A percentile compares a stretch with the other conserved stretches of the same genome.
Evolutionary conservation across 192 early-diverging fungal genomes (phyloP).

Genomic region (Entophlyctis luteolus): DNA sequence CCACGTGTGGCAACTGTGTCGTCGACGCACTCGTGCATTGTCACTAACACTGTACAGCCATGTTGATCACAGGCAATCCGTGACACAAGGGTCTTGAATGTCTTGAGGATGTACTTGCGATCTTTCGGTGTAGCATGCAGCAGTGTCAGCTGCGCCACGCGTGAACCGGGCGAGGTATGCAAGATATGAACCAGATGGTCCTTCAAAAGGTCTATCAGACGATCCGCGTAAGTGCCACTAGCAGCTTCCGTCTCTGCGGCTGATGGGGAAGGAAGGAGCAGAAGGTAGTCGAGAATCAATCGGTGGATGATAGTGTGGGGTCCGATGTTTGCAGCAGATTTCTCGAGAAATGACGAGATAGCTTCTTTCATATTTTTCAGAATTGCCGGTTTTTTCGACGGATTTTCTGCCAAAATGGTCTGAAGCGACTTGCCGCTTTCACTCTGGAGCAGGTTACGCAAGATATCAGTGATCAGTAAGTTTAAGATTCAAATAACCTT

Average conservation of each 20-base stretch:
- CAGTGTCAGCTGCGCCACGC: slow-evolving; percentile 77
- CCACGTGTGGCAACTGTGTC: slow-evolving; percentile 69
- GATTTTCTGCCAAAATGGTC: slow-evolving; percentile 58
- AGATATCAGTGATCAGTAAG: too few relatives aligned
- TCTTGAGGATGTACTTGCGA: slow-evolving; percentile 83
- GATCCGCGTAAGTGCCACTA: not conserved
- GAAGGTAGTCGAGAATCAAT: slow-evolving; percentile 79
- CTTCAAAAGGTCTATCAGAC: slow-evolving; percentile 74
- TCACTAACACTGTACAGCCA: slow-evolving; percentile 79
- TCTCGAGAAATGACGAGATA: slow-evolving; percentile 73
- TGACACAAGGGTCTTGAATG: slow-evolving; percentile 73
- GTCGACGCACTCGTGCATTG: slow-evolving; percentile 82
- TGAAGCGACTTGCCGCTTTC: slow-evolving; percentile 39
- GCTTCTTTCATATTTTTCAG: slow-evolving; percentile 67
- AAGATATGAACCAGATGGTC: slow-evolving; percentile 81
- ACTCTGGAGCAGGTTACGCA: slow-evolving; percentile 4
- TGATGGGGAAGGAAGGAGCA: slow-evolving; percentile 12
- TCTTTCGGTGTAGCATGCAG: slow-evolving; percentile 80
- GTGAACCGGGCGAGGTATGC: slow-evolving; percentile 89
- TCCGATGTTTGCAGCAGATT: slow-evolving; percentile 62
- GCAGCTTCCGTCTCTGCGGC: slow-evolving; percentile 1
- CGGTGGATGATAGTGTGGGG: slow-evolving; percentile 80
- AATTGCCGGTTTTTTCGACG: slow-evolving; percentile 66
- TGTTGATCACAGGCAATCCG: slow-evolving; percentile 87
- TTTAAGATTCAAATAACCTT: too few relatives aligned